phyloP scores from a whole-genome alignment of 2,329 filamentous ascomycete species.

The Aurifilum marmelostoma region DNA sequence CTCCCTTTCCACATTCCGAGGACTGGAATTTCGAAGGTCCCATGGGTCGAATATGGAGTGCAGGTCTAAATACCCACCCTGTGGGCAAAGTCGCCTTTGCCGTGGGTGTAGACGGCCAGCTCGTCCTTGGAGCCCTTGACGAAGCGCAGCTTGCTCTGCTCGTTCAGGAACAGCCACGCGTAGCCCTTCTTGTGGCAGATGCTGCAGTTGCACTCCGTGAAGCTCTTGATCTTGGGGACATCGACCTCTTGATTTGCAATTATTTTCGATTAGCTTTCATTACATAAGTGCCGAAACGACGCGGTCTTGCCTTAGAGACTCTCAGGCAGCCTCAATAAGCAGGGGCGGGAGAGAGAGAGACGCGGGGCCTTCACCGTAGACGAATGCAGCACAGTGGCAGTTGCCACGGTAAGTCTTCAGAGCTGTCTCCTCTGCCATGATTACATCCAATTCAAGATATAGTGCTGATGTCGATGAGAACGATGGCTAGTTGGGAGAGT shows the following conservation, averaged over 20 bases:
- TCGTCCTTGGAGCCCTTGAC: slow-evolving; percentile 49
- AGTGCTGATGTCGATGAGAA: background rate
- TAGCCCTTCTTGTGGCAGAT: slow-evolving; percentile 59
- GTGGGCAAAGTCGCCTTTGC: slow-evolving; percentile 41
- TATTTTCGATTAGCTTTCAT: background rate
- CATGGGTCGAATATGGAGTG: background rate
- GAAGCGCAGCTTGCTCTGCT: slow-evolving; percentile 43
- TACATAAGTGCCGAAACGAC: background rate
- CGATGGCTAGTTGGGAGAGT: background rate
- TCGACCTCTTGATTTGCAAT: slow-evolving; percentile 6
- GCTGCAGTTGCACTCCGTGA: slow-evolving; percentile 67
- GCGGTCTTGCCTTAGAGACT: too few species aligned
- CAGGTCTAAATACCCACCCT: slow-evolving; percentile 39
- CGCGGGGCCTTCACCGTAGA: slow-evolving; percentile 50
- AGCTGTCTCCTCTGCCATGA: slow-evolving; percentile 20
- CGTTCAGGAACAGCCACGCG: slow-evolving; percentile 41
- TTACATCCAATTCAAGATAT: background rate
- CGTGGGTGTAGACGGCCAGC: slow-evolving; percentile 50
- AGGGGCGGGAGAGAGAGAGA: too few species aligned
- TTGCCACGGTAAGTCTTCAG: slow-evolving; percentile 56
- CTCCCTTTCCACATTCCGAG: slow-evolving; percentile 7
- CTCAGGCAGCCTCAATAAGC: too few species aligned
- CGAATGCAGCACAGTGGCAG: slow-evolving; percentile 60
- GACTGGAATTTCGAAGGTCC: background rate
- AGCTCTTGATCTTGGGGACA: slow-evolving; percentile 58